These are phyloP conservation scores for Boletus barrowsii DNA, from an alignment of 768 basidiomycete genomes.

Conservation along the genomic window DNA sequence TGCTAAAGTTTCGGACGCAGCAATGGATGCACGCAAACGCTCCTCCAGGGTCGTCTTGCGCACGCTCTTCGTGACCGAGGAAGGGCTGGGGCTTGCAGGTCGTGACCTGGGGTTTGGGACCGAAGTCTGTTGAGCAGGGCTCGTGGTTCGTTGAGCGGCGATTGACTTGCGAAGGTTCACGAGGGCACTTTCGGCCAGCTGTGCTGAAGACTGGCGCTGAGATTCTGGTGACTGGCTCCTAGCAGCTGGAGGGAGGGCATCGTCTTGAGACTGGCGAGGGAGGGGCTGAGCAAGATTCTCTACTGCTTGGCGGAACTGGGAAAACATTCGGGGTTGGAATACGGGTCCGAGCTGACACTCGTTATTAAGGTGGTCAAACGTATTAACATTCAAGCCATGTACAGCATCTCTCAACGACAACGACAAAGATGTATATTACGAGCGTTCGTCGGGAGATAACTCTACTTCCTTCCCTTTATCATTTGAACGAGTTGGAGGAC, in stretches of 20 bases:
- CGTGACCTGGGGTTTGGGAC: conserved; percentile 15
- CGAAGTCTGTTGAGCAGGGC: conserved; percentile 30
- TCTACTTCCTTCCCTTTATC: conserved; percentile 64
- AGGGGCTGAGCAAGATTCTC: conserved; percentile 58
- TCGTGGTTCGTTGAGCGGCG: conserved; percentile 47
- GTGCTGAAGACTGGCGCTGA: conserved; percentile 41
- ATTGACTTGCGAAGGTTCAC: conserved; percentile 64
- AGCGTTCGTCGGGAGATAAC: conserved; percentile 8
- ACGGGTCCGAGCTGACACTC: not conserved
- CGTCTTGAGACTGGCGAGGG: conserved; percentile 38
- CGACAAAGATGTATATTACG: conserved; percentile 11
- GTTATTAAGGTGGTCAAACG: too few relatives aligned
- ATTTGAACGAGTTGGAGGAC: conserved; percentile 25
- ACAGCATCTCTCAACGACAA: too few relatives aligned
- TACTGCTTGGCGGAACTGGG: conserved; percentile 68
- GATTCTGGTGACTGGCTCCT: conserved; percentile 39
- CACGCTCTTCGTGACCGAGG: conserved; percentile 14
- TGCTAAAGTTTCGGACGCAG: conserved; percentile 53
- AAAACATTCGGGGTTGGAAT: conserved; percentile 55
- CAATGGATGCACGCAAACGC: conserved; percentile 63
- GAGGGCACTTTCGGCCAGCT: conserved; percentile 60
- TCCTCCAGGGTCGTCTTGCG: conserved; percentile 71
- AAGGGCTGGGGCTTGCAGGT: conserved; percentile 25
- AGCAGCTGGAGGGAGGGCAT: conserved; percentile 23
- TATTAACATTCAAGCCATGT: too few relatives aligned